Percentiles rank a stretch among this genome's conserved stretches.
Evolutionary conservation across 805 yeast genomes (phyloP).

Genomic region (Yarrowia sp.): DNA sequence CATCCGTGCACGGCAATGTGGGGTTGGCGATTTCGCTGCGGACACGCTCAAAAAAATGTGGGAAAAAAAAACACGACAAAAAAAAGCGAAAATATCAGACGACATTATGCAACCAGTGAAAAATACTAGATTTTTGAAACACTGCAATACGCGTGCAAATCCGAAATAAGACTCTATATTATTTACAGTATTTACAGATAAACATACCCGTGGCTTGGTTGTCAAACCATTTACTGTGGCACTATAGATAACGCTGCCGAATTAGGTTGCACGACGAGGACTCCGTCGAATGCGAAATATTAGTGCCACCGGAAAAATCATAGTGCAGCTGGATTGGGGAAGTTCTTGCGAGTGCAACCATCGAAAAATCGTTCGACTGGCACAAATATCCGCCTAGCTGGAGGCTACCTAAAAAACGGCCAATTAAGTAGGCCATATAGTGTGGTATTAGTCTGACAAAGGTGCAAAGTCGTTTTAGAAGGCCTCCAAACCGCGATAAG

Average conservation of each 20-base stretch:
- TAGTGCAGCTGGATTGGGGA: background rate
- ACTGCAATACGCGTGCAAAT: background rate
- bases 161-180: background rate
- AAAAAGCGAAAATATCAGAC: background rate
- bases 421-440: background rate
- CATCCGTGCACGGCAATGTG: constrained; percentile 17
- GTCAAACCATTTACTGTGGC: background rate
- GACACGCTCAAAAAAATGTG: background rate
- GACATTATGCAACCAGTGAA: background rate
- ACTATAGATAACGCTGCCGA: constrained; percentile 2
- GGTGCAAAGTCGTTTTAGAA: background rate
- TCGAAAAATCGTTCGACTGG: background rate
- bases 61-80: background rate
- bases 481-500: background rate
- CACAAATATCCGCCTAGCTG: background rate
- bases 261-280: background rate
- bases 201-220: background rate
- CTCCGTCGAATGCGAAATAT: background rate
- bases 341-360: background rate
- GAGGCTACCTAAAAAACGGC: background rate
- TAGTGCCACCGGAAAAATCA: background rate
- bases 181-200: constrained; percentile 5
- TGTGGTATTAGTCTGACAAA: background rate
- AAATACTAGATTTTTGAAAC: too few relatives aligned
- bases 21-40: constrained; percentile 23